A percentile compares a stretch with the other conserved stretches of the same genome.
Evolutionary conservation across 768 basidiomycete genomes (phyloP).

Genomic region (Tremella fuciformis): DNA sequence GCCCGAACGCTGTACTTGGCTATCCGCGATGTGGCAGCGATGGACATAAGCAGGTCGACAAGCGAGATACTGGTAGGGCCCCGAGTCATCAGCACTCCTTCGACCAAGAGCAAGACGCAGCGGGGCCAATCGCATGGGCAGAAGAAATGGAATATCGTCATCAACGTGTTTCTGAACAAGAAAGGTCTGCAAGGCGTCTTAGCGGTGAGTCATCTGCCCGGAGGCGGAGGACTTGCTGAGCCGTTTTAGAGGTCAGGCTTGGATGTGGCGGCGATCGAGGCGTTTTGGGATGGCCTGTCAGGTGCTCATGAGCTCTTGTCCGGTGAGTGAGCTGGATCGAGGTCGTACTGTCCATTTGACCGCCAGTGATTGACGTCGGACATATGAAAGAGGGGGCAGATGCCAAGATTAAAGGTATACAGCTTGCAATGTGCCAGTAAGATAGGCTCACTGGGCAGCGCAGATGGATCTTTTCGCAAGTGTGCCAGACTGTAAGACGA

Average conservation of each 20-base stretch:
- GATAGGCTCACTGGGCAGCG: background rate
- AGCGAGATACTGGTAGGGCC: no score
- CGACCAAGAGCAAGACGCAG: background rate
- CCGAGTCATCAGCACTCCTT: no score
- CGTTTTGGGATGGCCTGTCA: constrained; percentile 42
- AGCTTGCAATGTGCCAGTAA: no score
- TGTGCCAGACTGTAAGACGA: background rate
- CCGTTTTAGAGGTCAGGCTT: constrained; percentile 20
- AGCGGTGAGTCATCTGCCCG: constrained; percentile 20
- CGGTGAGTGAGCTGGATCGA: constrained; percentile 31
- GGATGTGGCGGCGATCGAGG: constrained; percentile 27
- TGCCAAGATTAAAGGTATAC: constrained; percentile 35
- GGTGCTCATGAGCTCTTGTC: constrained; percentile 37
- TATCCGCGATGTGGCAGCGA: background rate
- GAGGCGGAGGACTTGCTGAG: background rate
- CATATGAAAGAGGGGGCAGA: constrained; percentile 39
- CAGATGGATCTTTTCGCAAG: constrained; percentile 2
- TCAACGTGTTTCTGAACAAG: constrained; percentile 45
- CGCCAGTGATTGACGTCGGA: constrained; percentile 42
- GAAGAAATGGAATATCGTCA: constrained; percentile 22
- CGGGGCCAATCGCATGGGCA: background rate
- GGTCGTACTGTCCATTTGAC: background rate
- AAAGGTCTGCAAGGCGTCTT: constrained; percentile 30
- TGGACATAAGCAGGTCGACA: background rate
- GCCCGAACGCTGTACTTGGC: constrained; percentile 22